Evolutionary conservation across 2,329 filamentous ascomycete genomes (phyloP), one percentile per base, ranked within the genome.

Genomic region (Penicillium brasilianum): DNA sequence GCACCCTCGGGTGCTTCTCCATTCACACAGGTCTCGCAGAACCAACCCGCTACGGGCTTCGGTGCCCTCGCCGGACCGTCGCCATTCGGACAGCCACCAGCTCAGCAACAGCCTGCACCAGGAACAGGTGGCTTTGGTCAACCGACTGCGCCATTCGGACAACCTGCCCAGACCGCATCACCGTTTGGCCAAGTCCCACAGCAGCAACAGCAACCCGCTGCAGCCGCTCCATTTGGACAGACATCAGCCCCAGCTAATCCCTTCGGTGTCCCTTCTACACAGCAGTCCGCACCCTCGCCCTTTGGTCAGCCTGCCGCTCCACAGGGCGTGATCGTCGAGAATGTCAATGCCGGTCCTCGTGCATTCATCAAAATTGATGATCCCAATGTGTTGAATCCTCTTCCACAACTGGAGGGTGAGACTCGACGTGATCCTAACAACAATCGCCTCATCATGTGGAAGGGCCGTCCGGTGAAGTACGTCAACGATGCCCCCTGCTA

Each of bases 401-500:
- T 77, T n/a, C 76, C 78, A 22, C 65, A 69, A 18, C 66, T 79
- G 30, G 70, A 71, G 44, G 78, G 72, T n/a, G 72, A 76, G 44
- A 79, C 78, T 6, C 58, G 70, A 14, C 72, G 70, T 22, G 70
- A 79, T 37, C 75, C 74, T 13, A 60, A 65, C 41, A 74, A 71
- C 6, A 75, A 78, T 22, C 74, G 69, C 34, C 75, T 92, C 0
- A 74, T 77, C 0, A 78, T 79, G 60, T 93, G 89, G 81, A 90
- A 90, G 67, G 86, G 86, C 18, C 85, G 85, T 64, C 81, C 81
- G 0, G 88, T 92, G 0, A 75, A 78, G 1, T 91, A 91, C 73
- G 82, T 85, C 66, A 76, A 80, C 32, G 72, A 76, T 20, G 72
- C 77, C 7, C 84, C 88, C 0, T 81, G 79, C 66, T 83, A 81